These are phyloP conservation scores for Gracilaria vermiculophylla DNA, from an alignment of 23 red algal genomes.

Conservation along the genomic window DNA sequence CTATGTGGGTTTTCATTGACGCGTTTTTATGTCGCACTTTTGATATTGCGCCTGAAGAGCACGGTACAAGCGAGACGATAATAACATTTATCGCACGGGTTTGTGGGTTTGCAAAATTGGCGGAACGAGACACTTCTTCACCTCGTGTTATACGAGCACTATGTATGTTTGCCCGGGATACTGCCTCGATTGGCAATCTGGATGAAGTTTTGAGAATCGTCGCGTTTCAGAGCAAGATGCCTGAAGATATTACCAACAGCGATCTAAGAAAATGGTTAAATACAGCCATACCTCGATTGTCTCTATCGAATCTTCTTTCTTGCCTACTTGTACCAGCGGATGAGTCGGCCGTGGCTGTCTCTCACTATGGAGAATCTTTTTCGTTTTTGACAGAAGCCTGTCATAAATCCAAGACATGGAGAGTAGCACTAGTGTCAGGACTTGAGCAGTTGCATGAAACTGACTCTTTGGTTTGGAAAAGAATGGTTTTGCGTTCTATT, in stretches of 20 bases:
- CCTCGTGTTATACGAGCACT: conserved; percentile 31
- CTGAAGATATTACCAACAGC: not conserved
- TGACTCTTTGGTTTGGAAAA: not conserved
- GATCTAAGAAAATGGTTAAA: conserved; percentile 15
- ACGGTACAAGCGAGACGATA: not conserved
- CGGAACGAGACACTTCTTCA: conserved; percentile 4
- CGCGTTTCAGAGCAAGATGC: not conserved
- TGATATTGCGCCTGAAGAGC: not conserved
- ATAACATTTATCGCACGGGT: conserved; percentile 30
- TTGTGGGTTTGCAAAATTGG: conserved; percentile 40
- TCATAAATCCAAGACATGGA: conserved; percentile 20
- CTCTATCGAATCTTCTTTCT: conserved; percentile 13
- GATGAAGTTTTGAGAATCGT: not conserved
- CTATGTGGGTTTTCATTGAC: conserved; percentile 20
- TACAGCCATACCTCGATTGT: not conserved
- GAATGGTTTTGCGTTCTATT: conserved; percentile 33
- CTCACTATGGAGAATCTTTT: conserved; percentile 34
- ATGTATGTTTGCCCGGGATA: conserved; percentile 54
- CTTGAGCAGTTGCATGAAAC: not conserved
- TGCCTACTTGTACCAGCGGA: conserved; percentile 23
- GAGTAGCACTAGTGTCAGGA: not conserved
- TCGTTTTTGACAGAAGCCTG: conserved; percentile 36
- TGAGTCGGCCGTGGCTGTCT: conserved; percentile 59
- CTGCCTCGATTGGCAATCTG: not conserved
- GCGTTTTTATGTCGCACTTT: not conserved